Evolutionary conservation across 768 basidiomycete species (phyloP).

Genomic region (Vararia minispora): DNA sequence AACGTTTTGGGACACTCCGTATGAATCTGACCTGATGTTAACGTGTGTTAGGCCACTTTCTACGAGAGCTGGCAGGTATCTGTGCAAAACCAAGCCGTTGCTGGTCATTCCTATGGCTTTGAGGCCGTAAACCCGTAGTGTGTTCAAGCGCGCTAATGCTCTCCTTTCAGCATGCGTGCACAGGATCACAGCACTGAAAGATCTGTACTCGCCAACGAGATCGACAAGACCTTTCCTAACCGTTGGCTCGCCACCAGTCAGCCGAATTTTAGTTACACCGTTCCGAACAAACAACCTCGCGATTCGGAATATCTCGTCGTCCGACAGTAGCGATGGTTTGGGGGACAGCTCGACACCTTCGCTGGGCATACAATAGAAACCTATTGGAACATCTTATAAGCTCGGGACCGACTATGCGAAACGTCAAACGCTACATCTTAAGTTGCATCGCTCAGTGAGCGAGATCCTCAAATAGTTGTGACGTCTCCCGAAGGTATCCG

Average conservation of each 20-base stretch:
- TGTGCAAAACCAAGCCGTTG: constrained; percentile 69
- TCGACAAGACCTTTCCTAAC: constrained; percentile 64
- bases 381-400: constrained; percentile 26
- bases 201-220: constrained; percentile 45
- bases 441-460: constrained; percentile 2
- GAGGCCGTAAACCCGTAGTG: constrained; percentile 49
- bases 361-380: constrained; percentile 88
- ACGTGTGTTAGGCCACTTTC: constrained; percentile 69
- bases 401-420: constrained; percentile 1
- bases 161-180: constrained; percentile 5
- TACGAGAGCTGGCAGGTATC: constrained; percentile 58
- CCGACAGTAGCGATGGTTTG: constrained; percentile 52
- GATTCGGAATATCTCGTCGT: constrained; percentile 65
- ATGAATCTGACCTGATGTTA: constrained; percentile 27
- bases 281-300: constrained; percentile 67
- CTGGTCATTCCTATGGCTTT: constrained; percentile 77
- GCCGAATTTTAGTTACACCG: constrained; percentile 78
- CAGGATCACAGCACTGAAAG: background rate
- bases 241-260: constrained; percentile 86
- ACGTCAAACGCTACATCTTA: constrained; percentile 8
- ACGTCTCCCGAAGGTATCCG: constrained; percentile 2
- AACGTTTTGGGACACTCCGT: background rate
- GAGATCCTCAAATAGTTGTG: constrained; percentile 7
- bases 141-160: constrained; percentile 43
- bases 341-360: constrained; percentile 73